Evolutionary conservation across 768 basidiomycete genomes (phyloP).

Genomic region (Auriculariales sp.): DNA sequence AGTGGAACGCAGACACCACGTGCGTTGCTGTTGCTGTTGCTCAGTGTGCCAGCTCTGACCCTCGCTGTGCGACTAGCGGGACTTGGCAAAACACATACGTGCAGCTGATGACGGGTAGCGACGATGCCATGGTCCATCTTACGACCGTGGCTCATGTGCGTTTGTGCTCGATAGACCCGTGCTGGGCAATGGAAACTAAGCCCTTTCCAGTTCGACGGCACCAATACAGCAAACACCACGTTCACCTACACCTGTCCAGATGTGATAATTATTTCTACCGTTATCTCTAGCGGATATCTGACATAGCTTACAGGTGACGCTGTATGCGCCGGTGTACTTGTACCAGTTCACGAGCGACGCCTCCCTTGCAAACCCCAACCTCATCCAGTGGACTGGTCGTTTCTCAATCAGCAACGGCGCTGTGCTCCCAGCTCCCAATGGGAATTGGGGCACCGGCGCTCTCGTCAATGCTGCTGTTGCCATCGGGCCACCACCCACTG

Average conservation of each 20-base stretch:
- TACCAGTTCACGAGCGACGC: conserved; percentile 51
- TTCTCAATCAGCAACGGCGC: conserved; percentile 20
- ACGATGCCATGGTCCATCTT: conserved; percentile 51
- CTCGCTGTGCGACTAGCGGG: conserved; percentile 22
- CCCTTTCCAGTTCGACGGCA: conserved; percentile 44
- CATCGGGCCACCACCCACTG: conserved; percentile 10
- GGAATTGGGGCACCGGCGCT: conserved; percentile 45
- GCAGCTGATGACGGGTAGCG: conserved; percentile 68
- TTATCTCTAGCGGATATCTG: not conserved
- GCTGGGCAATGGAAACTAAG: not conserved
- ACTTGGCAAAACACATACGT: conserved; percentile 61
- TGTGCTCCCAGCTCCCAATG: conserved; percentile 36
- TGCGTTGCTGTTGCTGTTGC: not conserved
- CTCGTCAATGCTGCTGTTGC: conserved; percentile 31
- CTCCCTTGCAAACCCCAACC: not conserved
- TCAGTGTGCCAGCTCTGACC: no score
- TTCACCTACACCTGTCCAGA: conserved; percentile 52
- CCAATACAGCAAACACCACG: conserved; percentile 25
- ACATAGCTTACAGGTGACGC: conserved; percentile 31
- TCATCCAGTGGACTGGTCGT: not conserved
- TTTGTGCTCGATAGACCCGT: not conserved
- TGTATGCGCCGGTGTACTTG: conserved; percentile 61
- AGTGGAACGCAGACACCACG: conserved; percentile 39
- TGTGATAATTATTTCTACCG: conserved; percentile 22
- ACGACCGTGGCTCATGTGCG: conserved; percentile 19